Conservation (phyloP, 2,329 filamentous ascomycete species). For the Endothia cerciana region DNA sequence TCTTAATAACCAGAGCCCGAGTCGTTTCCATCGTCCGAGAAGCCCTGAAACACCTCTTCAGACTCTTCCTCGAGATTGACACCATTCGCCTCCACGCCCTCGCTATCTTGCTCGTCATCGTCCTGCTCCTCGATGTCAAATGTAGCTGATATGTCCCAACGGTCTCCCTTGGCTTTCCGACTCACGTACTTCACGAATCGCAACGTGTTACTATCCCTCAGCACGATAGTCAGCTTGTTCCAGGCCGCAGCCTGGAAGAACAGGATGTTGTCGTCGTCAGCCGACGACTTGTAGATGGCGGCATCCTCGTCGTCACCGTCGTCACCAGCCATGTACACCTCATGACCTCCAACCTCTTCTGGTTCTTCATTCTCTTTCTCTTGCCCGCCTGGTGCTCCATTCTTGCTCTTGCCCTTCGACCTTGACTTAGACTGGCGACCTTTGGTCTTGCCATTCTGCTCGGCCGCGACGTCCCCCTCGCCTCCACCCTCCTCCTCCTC, state of each 20-base stretch:
- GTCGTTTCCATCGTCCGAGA: conserved; percentile 47
- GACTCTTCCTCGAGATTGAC: conserved; percentile 45
- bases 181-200: conserved; percentile 98
- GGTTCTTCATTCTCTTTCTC: conserved; percentile 36
- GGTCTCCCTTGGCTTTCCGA: conserved; percentile 77
- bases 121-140: conserved; percentile 71
- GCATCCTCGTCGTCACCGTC: conserved; percentile 71
- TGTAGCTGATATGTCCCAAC: conserved; percentile 86
- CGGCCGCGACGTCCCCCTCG: conserved; percentile 46
- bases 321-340: conserved; percentile 93
- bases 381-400: conserved; percentile 34
- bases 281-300: conserved; percentile 80
- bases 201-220: conserved; percentile 83
- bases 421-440: conserved; percentile 40
- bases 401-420: conserved; percentile 38
- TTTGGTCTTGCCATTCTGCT: conserved; percentile 40
- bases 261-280: conserved; percentile 74
- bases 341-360: conserved; percentile 73
- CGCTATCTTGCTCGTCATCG: conserved; percentile 43
- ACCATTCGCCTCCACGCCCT: conserved; percentile 32
- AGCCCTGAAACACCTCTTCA: conserved; percentile 63
- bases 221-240: conserved; percentile 90
- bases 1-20: conserved; percentile 40
- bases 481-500: conserved; percentile 60
- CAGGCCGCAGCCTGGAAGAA: conserved; percentile 70